Evolutionary conservation across 2,329 filamentous ascomycete genomes (phyloP), one percentile per base, ranked within the genome.

Genomic region (Nemania sp.): DNA sequence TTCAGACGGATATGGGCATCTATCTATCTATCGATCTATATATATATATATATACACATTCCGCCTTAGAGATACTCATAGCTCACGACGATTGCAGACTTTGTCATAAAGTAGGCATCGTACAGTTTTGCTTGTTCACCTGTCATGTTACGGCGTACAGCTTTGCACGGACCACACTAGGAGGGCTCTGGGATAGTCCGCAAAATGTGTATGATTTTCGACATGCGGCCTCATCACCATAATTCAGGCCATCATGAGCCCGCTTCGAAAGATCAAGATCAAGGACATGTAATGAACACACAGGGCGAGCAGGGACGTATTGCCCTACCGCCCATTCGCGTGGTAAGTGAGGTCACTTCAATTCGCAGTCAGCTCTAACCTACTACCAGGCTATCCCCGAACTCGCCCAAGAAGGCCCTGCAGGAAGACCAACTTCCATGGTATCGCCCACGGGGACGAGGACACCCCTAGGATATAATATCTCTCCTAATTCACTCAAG

Each of bases 261-360:
- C 35, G 67, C 72, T 17, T 81, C 78, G 79, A 75, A 78, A 54
- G 69, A 74, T 34, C 59, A 69, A 62, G 71, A 75, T 54, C 68
- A 73, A 34, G 76, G 78, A 32, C 74, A 72, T 35, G 69, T 72
- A 17, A 69, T 72, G 29, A 74, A 74, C 40, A 72, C 74, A 48
- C 74, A 74, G 56, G 67, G 68, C 17, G 78, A 81, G 54, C 69
- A 71, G n/a, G 75, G 78, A 62, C 71, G 73, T 59, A 69, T 81
- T 32, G 76, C 77, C 37, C 74, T 85, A 20, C 83, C 83, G 18
- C 80, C 83, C 1, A 83, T 85, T 51, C 77, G 80, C 65, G 79
- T 83, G 79, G 82, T 83, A 79, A 59, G 54, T 49, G 7, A 29
- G 17, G 29, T 42, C 25, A 25, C 5, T 32, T 9, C 47, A 32